Evolutionary conservation across 169 alveolate species (phyloP).

Genomic region (Plasmodium ovale): DNA sequence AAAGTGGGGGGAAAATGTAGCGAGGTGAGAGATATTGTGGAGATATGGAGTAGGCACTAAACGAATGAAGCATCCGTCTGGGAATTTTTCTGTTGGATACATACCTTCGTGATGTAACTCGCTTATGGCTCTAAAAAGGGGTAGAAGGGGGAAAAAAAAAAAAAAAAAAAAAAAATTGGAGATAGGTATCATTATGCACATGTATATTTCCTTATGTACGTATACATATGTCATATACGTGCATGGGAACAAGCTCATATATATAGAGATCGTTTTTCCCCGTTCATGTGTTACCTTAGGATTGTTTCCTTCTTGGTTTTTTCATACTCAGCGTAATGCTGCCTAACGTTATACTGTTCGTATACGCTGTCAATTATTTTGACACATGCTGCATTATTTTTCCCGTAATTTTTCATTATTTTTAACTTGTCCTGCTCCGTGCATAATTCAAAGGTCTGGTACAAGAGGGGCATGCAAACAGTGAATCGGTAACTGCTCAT

Average conservation of each 20-base stretch:
- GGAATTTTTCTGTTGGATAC: neutral
- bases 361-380: conserved; percentile 78
- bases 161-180: neutral
- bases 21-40: neutral
- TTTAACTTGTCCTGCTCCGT: conserved; percentile 68
- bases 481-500: neutral
- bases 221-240: neutral
- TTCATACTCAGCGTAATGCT: conserved; percentile 75
- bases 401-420: conserved; percentile 82
- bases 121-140: conserved; percentile 58
- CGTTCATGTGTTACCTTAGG: conserved; percentile 31
- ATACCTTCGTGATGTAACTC: conserved; percentile 66
- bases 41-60: neutral
- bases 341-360: conserved; percentile 77
- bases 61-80: neutral
- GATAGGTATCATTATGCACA: neutral
- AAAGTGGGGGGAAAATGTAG: neutral
- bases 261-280: neutral
- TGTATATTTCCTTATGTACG: neutral
- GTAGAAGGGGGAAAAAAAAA: neutral
- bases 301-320: conserved; percentile 78
- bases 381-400: conserved; percentile 76
- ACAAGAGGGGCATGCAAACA: neutral
- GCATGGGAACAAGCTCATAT: neutral
- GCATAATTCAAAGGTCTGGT: conserved; percentile 79